A percentile compares a stretch with the other conserved stretches of the same genome.
phyloP scores from a whole-genome alignment of 148 eudicot genomes.

The Cornus florida region DNA sequence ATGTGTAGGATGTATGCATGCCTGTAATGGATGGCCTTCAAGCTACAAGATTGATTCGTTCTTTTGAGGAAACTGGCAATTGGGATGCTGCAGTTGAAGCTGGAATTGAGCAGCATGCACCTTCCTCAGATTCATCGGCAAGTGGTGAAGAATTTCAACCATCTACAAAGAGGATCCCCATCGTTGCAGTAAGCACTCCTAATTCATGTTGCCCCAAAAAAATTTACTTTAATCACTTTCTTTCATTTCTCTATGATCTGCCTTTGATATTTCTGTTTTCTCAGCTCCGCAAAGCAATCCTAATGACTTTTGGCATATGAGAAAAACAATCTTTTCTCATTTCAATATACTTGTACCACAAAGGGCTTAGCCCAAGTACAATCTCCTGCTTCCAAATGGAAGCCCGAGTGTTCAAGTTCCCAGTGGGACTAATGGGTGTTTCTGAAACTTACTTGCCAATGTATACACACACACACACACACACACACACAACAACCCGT shows the following conservation, averaged over 20 bases:
- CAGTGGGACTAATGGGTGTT: neutral
- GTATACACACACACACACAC: neutral
- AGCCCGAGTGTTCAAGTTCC: neutral
- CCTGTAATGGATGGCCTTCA: conserved; percentile 96
- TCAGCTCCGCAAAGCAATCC: too few species aligned
- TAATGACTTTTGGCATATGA: too few species aligned
- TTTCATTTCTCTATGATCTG: neutral
- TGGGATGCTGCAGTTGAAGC: conserved; percentile 85
- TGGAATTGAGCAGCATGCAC: conserved; percentile 54
- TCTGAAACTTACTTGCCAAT: too few species aligned
- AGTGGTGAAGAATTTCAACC: conserved; percentile 23
- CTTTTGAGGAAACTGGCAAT: conserved; percentile 77
- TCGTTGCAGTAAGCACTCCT: conserved; percentile 63
- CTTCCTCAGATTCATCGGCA: conserved; percentile 19
- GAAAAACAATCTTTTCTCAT: too few species aligned
- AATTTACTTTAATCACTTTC: neutral
- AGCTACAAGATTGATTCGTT: conserved; percentile 83
- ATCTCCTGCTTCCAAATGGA: too few species aligned
- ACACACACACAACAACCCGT: too few species aligned
- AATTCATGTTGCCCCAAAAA: neutral
- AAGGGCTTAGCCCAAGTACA: neutral
- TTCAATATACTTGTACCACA: neutral
- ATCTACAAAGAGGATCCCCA: conserved; percentile 52
- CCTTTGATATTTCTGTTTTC: neutral
- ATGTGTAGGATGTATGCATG: conserved; percentile 88